A percentile compares a stretch with the other conserved stretches of the same genome.
phyloP scores from a whole-genome alignment of 2,329 filamentous ascomycete species.

The Colletotrichum sp. region DNA sequence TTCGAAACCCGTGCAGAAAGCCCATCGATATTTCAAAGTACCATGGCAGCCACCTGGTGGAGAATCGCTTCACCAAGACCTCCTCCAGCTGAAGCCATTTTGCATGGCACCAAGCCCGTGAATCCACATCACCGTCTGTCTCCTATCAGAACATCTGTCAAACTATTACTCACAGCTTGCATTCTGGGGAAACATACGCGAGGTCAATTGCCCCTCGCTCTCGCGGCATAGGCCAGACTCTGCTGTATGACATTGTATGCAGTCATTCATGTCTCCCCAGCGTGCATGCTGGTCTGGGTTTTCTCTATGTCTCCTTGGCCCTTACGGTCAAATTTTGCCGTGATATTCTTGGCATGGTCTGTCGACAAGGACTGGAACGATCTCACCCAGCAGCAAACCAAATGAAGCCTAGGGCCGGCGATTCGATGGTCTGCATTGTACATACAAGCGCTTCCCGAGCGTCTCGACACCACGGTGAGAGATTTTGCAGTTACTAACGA shows the following conservation, averaged over 20 bases:
- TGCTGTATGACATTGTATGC: background rate
- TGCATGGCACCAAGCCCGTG: background rate
- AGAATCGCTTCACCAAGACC: constrained; percentile 4
- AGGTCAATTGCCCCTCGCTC: background rate
- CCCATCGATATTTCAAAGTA: constrained; percentile 4
- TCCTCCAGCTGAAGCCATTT: background rate
- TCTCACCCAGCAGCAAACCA: background rate
- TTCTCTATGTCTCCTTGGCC: background rate
- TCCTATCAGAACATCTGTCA: constrained; percentile 3
- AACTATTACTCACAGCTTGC: constrained; percentile 16
- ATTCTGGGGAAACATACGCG: background rate
- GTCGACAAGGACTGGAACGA: background rate
- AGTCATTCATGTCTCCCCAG: background rate
- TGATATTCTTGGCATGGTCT: background rate
- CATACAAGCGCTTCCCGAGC: background rate
- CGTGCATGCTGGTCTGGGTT: background rate
- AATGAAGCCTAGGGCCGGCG: background rate
- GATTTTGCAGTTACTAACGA: background rate
- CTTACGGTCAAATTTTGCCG: background rate
- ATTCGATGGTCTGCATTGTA: background rate
- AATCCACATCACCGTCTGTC: background rate
- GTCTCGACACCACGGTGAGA: background rate
- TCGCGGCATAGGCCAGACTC: background rate
- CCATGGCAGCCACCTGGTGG: constrained; percentile 4
- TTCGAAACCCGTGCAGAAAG: constrained; percentile 5